phyloP scores from a whole-genome alignment of 176 grass and related monocot genomes.

The Eleusine indica region DNA sequence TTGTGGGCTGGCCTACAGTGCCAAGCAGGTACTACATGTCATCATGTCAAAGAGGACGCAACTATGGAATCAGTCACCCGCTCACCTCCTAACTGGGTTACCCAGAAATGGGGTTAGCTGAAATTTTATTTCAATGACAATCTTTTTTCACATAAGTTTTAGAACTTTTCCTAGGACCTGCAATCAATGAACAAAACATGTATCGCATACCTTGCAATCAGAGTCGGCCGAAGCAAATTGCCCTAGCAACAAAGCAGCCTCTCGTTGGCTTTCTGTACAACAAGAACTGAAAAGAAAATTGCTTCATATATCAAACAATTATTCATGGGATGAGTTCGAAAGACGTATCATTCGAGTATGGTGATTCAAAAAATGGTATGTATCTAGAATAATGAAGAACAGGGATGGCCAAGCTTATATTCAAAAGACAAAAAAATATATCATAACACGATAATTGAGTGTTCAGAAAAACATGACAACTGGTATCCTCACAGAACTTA shows the following conservation, averaged over 20 bases:
- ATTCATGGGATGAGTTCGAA: conserved; percentile 12
- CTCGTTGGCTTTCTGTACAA: conserved; percentile 98
- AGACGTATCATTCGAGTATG: background rate
- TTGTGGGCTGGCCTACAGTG: background rate
- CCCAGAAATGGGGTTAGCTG: background rate
- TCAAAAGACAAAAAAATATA: background rate
- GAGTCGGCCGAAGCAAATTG: conserved; percentile 99
- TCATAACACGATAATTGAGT: conserved; percentile 6
- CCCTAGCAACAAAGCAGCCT: conserved; percentile 96
- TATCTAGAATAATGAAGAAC: conserved; percentile 25
- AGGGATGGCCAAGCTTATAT: conserved; percentile 10
- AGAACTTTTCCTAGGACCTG: background rate
- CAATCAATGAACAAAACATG: conserved; percentile 28
- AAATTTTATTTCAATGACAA: conserved; percentile 9
- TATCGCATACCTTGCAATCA: conserved; percentile 81
- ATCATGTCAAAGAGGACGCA: background rate
- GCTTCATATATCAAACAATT: conserved; percentile 34
- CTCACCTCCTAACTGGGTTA: background rate
- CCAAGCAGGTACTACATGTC: background rate
- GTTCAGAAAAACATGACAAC: conserved; percentile 26
- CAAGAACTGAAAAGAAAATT: conserved; percentile 65
- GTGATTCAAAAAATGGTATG: background rate
- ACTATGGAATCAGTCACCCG: background rate
- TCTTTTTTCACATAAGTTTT: background rate
- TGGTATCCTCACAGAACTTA: conserved; percentile 37